Evolutionary conservation across 2,329 filamentous ascomycete species (phyloP).

Genomic region (Hymenoscyphus fructigenus): DNA sequence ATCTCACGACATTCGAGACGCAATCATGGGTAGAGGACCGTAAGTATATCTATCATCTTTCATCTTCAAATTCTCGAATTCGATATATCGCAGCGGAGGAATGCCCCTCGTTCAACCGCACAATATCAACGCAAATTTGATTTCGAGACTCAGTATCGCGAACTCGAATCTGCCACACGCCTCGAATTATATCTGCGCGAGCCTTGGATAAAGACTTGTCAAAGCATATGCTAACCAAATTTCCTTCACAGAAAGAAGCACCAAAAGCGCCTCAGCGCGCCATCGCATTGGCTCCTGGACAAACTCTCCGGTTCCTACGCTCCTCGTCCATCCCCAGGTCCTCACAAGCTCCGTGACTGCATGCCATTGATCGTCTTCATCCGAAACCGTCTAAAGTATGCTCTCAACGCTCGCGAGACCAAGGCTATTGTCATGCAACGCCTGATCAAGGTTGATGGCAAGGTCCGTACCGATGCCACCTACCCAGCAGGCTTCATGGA

Average conservation of each 20-base stretch:
- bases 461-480: constrained; percentile 98
- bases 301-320: constrained; percentile 93
- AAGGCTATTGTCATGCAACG: constrained; percentile 99
- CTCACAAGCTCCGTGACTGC: constrained; percentile 99
- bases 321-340: constrained; percentile 74
- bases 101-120: not conserved
- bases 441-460: constrained; percentile 98
- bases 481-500: constrained; percentile 99
- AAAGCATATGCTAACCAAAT: constrained; percentile 21
- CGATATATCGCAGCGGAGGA: not conserved
- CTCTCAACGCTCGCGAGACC: constrained; percentile 96
- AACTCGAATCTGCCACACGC: not conserved
- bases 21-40: constrained; percentile 51
- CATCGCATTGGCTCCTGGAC: constrained; percentile 99
- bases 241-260: constrained; percentile 80
- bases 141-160: not conserved
- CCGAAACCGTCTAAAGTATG: constrained; percentile 97
- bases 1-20: constrained; percentile 30
- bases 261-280: constrained; percentile 99
- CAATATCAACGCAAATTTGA: not conserved
- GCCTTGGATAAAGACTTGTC: not conserved
- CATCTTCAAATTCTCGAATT: not conserved
- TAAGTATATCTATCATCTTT: constrained; percentile 25
- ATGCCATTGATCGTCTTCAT: constrained; percentile 99
- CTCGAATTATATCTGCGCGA: not conserved